phyloP scores from a whole-genome alignment of 148 eudicot genomes.

The Gaultheria prostrata region DNA sequence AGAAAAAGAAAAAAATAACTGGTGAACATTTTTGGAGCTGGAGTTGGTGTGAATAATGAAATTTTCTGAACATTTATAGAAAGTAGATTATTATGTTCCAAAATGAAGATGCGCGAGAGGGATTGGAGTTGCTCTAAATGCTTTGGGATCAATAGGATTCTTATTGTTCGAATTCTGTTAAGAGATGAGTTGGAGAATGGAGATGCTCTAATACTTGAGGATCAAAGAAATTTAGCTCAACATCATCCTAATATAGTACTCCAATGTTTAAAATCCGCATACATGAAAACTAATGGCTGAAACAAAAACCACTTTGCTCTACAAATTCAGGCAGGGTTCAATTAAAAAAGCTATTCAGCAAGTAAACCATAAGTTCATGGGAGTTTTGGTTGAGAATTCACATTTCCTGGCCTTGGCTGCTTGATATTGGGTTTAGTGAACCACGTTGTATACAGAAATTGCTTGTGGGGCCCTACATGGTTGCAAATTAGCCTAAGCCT shows the following conservation, averaged over 20 bases:
- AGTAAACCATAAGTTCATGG: neutral
- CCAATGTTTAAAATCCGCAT: neutral
- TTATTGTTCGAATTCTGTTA: too few species aligned
- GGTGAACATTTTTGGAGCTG: too few species aligned
- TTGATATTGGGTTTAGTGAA: conserved; percentile 56
- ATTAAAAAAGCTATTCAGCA: conserved; percentile 4
- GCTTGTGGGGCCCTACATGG: conserved; percentile 68
- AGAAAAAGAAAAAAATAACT: too few species aligned
- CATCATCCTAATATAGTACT: neutral
- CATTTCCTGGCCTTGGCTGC: conserved; percentile 28
- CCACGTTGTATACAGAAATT: conserved; percentile 82
- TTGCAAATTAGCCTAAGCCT: conserved; percentile 68
- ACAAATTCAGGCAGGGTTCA: neutral
- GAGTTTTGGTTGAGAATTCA: conserved; percentile 28
- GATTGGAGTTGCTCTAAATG: too few species aligned
- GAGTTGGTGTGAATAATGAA: neutral
- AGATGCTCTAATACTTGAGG: neutral
- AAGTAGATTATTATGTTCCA: neutral
- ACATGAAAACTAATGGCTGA: neutral
- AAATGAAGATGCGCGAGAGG: neutral
- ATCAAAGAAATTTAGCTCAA: neutral
- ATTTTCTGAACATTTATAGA: too few species aligned
- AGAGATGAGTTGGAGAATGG: too few species aligned
- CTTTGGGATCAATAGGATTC: too few species aligned
- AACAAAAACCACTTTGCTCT: neutral